Percentiles rank a stretch among this genome's conserved stretches.
phyloP scores from a whole-genome alignment of 2,329 filamentous ascomycete genomes.

The Fusarium caatingaense region DNA sequence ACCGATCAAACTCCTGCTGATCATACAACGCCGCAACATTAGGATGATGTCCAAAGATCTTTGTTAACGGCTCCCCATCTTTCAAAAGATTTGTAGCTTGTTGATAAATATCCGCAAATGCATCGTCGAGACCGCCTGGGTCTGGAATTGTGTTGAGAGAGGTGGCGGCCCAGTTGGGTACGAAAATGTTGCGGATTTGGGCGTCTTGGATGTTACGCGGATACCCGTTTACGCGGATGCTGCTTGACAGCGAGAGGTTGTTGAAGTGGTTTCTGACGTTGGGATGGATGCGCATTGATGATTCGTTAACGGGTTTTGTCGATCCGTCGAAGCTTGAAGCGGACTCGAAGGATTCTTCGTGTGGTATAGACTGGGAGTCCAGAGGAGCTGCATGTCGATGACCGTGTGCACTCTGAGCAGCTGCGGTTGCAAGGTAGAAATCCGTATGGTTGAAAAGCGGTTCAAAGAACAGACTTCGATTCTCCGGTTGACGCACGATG shows the following conservation, averaged over 20 bases:
- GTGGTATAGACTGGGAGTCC: background rate
- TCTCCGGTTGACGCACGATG: fast-evolving
- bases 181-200: slow-evolving; percentile 7
- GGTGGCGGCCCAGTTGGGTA: background rate
- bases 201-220: background rate
- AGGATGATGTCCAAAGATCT: background rate
- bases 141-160: slow-evolving; percentile 13
- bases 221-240: slow-evolving; percentile 7
- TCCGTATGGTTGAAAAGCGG: background rate
- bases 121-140: slow-evolving; percentile 2
- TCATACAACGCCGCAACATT: slow-evolving; percentile 23
- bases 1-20: slow-evolving; percentile 6
- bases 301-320: too few species aligned
- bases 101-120: background rate
- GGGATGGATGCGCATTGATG: background rate
- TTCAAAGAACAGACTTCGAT: background rate
- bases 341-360: background rate
- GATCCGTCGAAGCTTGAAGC: too few species aligned
- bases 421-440: background rate
- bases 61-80: fast-evolving
- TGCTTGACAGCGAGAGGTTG: slow-evolving; percentile 4
- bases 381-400: too few species aligned
- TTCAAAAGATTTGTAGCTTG: background rate
- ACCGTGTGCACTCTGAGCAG: too few species aligned
- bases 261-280: slow-evolving; percentile 8